Conservation (phyloP, 176 grass and related monocot genomes). For the Avena eriantha region DNA sequence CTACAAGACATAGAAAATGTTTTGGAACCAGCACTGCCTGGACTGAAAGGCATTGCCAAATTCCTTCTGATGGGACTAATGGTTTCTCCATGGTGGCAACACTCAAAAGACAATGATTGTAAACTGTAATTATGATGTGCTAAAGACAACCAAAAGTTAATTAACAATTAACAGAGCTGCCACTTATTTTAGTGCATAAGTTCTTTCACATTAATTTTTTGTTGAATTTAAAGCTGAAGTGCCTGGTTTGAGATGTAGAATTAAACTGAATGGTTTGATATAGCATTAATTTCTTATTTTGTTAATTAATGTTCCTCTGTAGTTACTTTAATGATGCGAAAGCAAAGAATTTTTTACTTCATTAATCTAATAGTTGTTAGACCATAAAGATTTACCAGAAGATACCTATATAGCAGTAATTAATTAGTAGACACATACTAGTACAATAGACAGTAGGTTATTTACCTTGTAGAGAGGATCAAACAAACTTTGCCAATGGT, state of each 20-base stretch:
- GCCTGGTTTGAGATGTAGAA: neutral
- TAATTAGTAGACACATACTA: neutral
- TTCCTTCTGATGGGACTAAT: neutral
- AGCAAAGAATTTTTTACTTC: neutral
- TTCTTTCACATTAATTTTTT: neutral
- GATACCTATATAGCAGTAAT: neutral
- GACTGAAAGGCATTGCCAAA: neutral
- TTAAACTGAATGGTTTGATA: neutral
- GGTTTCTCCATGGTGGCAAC: neutral
- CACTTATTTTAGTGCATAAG: neutral
- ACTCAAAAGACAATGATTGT: neutral
- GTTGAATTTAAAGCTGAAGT: slow-evolving; percentile 12
- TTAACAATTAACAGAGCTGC: neutral
- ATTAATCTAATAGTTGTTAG: neutral
- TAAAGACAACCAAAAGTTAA: slow-evolving; percentile 5
- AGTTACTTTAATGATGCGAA: neutral
- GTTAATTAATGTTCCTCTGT: neutral
- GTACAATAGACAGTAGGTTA: slow-evolving; percentile 6
- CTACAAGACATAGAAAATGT: neutral
- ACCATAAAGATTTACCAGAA: neutral
- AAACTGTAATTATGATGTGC: neutral
- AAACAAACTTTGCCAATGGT: neutral
- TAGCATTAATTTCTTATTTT: slow-evolving; percentile 14
- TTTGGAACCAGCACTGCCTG: neutral
- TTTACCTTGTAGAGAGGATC: neutral